Base-by-base conservation (phyloP, 495 filamentous ascomycete species). In the Penicillium angulare region DNA sequence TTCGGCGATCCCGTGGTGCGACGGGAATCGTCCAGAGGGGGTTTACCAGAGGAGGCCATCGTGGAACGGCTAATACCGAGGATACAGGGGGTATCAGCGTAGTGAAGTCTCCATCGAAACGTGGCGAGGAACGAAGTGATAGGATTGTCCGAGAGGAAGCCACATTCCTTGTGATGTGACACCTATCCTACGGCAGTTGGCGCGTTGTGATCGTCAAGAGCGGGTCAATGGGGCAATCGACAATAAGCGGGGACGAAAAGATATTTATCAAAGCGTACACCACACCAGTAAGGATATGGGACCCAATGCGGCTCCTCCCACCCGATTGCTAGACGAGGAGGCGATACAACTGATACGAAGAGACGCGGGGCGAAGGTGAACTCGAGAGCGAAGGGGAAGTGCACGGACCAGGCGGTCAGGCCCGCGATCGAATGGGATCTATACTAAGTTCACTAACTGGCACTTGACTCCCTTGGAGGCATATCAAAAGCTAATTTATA, bases 1-100 rank as follows among this genome's bases (percentile, higher is more conserved):
- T 82, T 79, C 20, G 83, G 83, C 56, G 83, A 86, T 33, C 74
- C 74, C 44, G 60, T 68, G 49, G 64, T 73, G 43, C 72, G 74
- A 62, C 74, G 74, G 59, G 71, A 61, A 55, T 77, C 72, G 32
- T 76, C 73, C 50, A 74, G 49, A 43, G 63, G 59, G 56, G 71
- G 66, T 53, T 74, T 75, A 56, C 63, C 65, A 40, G 60, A 57
- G 55, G 74, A 75, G 47, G 73, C 69, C 74, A 77, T 77, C 46
- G 43, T 49, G 51, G 9, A 52, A 58, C 44, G 50, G 62, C 59
- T 55, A 41, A 49, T 62, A 65, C 58, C 68, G 68, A 67, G 52
- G 56, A 60, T 56, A 53, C 34, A 54, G 53, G 53, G 60, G 57
- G 57, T 50, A 61, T 75, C 61, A 75, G 60, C 69, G 66, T 56